Base-by-base conservation (phyloP, 2,329 filamentous ascomycete species). In the Monilinia fructicola region DNA sequence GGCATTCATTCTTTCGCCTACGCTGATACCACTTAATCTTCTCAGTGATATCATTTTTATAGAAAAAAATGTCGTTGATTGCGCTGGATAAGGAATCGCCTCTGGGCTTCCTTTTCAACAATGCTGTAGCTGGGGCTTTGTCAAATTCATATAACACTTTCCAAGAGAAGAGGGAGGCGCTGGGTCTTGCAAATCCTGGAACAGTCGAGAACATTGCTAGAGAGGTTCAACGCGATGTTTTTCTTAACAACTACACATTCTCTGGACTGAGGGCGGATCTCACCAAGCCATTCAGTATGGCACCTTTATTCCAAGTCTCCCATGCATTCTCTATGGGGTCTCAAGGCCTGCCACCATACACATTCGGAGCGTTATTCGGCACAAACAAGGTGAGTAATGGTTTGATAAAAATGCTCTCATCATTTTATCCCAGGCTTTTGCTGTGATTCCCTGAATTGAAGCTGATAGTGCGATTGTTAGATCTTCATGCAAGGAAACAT, bases 201-300 rank as follows among this genome's bases (percentile, higher is more conserved):
- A 93, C 91, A 63, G 89, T 97, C 73, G 95, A 99, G 81, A 89
- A 88, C 77, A 89, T 97, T 78, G 87, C 90, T 73, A 89, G 90
- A 78, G 95, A 99, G 83, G 93, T 97, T 70, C 90, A 96, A 82
- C 93, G 93, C 81, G 93, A 97, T 85, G 93, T 97, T 74, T 90
- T 98, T 78, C 87, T 97, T 76, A 95, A 90, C 81, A 97, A 97
- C 84, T 91, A 92, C 79, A 96, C 95, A 88, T 98, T 99, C 84
- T 91, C 92, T 54, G 95, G 95, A 76, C 86, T 99, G 79, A 91
- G 94, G 78, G 96, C 94, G 78, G 95, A 99, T 80, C 84, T 98
- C 78, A 97, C 93, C 78, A 98, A 97, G 85, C 89, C 92, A 77
- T 96, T 98, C 82, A 95, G 93, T 85, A 87, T 96, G 78, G 87